Evolutionary conservation across 805 yeast genomes (phyloP).

Genomic region (Diddensiella transvaalensis): DNA sequence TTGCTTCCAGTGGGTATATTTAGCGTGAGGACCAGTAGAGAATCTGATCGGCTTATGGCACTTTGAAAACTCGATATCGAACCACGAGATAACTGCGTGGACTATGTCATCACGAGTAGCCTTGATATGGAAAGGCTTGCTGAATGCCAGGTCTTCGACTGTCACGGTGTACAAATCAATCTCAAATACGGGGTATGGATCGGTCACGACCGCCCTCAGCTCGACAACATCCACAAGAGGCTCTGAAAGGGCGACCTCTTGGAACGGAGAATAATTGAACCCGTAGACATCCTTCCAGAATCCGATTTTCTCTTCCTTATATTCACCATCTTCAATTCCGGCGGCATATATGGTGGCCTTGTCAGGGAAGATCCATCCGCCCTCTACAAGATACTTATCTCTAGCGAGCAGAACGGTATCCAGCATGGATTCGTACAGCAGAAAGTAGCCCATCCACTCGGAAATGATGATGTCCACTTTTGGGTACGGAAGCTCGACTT

Average conservation of each 20-base stretch:
- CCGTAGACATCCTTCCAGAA: constrained; percentile 98
- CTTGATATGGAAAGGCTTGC: constrained; percentile 60
- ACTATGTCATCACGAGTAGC: constrained; percentile 77
- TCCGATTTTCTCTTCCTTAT: constrained; percentile 84
- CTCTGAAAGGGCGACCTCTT: constrained; percentile 80
- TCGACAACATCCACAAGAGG: constrained; percentile 97
- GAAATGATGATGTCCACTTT: constrained; percentile 92
- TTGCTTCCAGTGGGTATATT: constrained; percentile 98
- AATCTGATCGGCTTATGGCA: constrained; percentile 54
- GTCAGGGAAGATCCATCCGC: constrained; percentile 93
- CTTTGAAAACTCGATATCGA: constrained; percentile 81
- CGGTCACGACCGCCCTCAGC: constrained; percentile 68
- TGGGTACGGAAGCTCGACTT: constrained; percentile 74
- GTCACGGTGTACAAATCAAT: constrained; percentile 88
- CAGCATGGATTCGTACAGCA: constrained; percentile 94
- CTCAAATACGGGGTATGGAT: constrained; percentile 64
- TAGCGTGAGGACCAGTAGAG: constrained; percentile 91
- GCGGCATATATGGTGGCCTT: constrained; percentile 87
- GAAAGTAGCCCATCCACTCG: constrained; percentile 99
- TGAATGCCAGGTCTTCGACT: constrained; percentile 76
- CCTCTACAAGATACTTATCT: constrained; percentile 72
- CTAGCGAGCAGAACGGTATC: constrained; percentile 90
- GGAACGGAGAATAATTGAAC: constrained; percentile 90
- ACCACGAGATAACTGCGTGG: constrained; percentile 92
- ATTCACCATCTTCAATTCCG: constrained; percentile 88